phyloP scores from a whole-genome alignment of 495 filamentous ascomycete species.

The Penicillium silybi region DNA sequence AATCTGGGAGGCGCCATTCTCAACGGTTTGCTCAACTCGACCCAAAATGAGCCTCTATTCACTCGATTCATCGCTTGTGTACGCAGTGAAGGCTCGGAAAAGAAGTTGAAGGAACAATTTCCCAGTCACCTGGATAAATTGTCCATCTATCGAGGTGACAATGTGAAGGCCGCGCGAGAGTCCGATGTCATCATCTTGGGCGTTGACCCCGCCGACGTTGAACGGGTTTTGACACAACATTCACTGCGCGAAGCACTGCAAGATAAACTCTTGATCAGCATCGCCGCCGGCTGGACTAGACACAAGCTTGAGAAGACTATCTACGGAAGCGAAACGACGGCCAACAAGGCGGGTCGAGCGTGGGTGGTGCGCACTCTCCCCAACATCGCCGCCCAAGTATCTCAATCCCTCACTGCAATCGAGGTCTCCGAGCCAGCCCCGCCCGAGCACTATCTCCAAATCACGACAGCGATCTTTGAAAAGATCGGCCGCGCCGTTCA shows the following conservation, averaged over 20 bases:
- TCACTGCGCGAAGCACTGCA: slow-evolving; percentile 21
- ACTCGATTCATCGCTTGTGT: slow-evolving; percentile 31
- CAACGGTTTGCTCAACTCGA: slow-evolving; percentile 21
- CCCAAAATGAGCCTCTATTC: slow-evolving; percentile 17
- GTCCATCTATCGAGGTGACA: slow-evolving; percentile 13
- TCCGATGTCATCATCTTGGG: slow-evolving; percentile 31
- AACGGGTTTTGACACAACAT: slow-evolving; percentile 20
- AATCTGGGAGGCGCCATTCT: slow-evolving; percentile 38
- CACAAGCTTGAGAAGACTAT: slow-evolving; percentile 27
- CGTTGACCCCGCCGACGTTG: slow-evolving; percentile 29
- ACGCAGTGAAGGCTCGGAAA: slow-evolving; percentile 21
- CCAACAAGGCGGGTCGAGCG: slow-evolving; percentile 11
- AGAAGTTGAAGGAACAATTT: slow-evolving; percentile 14
- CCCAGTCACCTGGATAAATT: slow-evolving; percentile 13
- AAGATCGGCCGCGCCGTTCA: slow-evolving; percentile 33
- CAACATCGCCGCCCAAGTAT: slow-evolving; percentile 37
- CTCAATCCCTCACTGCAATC: slow-evolving; percentile 36
- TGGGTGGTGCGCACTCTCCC: slow-evolving; percentile 37
- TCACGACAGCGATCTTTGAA: slow-evolving; percentile 34
- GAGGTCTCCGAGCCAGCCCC: slow-evolving; percentile 26
- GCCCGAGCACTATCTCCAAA: slow-evolving; percentile 19
- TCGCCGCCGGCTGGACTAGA: slow-evolving; percentile 39
- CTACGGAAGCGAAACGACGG: slow-evolving; percentile 20
- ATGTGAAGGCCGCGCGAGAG: slow-evolving; percentile 16
- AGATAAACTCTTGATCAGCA: slow-evolving; percentile 38